Evolutionary conservation across 768 basidiomycete genomes (phyloP).

Genomic region (Cystofilobasidium macerans): DNA sequence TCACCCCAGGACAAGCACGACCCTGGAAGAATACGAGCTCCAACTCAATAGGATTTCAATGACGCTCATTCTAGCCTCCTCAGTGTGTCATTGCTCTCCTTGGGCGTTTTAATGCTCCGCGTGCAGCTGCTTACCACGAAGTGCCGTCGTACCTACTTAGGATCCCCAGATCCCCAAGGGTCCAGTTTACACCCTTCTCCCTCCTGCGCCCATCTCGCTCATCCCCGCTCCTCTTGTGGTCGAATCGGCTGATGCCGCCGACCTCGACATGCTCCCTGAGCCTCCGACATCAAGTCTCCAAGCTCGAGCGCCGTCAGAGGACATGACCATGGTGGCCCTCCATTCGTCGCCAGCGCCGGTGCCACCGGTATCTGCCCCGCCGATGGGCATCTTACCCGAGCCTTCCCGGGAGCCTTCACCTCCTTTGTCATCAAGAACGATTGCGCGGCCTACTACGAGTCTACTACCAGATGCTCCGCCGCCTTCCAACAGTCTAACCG

Average conservation of each 20-base stretch:
- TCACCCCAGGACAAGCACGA: not conserved
- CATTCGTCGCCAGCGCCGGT: too few relatives aligned
- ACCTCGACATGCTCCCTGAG: conserved; percentile 5
- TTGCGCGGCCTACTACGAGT: not conserved
- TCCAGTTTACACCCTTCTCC: not conserved
- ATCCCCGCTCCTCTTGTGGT: not conserved
- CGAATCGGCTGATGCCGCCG: not conserved
- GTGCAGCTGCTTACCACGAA: not conserved
- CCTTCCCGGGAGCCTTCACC: not conserved
- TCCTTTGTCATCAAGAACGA: not conserved
- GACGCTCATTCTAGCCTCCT: conserved; percentile 16
- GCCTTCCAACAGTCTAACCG: not conserved
- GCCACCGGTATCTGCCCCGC: not conserved
- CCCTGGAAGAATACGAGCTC: conserved; percentile 13
- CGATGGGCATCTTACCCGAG: not conserved
- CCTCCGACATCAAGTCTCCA: not conserved
- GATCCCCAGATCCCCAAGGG: not conserved
- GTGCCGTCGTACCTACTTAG: not conserved
- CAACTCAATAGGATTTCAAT: conserved; percentile 23
- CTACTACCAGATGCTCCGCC: not conserved
- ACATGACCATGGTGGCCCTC: not conserved
- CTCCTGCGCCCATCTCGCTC: not conserved
- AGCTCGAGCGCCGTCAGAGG: too few relatives aligned
- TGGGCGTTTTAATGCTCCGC: not conserved
- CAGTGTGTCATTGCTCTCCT: not conserved